Percentiles rank a stretch among this genome's conserved stretches.
These are phyloP conservation scores for Dysphania ambrosioides DNA, from an alignment of 148 eudicot species.

Conservation along the genomic window DNA sequence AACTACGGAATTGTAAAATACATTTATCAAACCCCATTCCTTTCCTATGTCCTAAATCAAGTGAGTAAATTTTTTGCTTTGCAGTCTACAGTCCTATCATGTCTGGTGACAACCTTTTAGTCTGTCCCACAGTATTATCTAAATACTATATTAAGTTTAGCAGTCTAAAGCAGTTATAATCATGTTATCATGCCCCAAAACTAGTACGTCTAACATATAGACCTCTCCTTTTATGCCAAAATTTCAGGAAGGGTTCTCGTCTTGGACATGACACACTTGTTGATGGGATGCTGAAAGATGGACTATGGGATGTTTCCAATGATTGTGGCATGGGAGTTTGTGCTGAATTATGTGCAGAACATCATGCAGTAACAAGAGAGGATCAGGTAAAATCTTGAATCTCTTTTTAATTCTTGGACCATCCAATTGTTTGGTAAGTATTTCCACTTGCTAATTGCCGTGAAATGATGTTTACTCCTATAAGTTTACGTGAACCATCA, in stretches of 20 bases:
- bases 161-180: neutral
- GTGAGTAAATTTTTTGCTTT: neutral
- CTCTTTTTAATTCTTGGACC: neutral
- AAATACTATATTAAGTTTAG: neutral
- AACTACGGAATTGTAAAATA: no score
- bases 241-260: constrained; percentile 71
- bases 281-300: constrained; percentile 98
- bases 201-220: neutral
- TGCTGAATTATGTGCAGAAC: constrained; percentile 92
- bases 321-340: constrained; percentile 92
- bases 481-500: neutral
- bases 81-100: neutral
- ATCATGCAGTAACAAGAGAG: constrained; percentile 74
- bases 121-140: neutral
- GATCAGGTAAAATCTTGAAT: constrained; percentile 46
- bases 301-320: constrained; percentile 93
- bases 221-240: neutral
- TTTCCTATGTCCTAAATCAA: no score
- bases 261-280: constrained; percentile 94
- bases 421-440: neutral
- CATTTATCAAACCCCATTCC: no score
- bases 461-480: neutral
- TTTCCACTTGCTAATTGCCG: neutral
- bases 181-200: neutral
- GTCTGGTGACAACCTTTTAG: neutral